phyloP scores from a whole-genome alignment of 1,139 yeast species.

The Maudiozyma humilis region DNA sequence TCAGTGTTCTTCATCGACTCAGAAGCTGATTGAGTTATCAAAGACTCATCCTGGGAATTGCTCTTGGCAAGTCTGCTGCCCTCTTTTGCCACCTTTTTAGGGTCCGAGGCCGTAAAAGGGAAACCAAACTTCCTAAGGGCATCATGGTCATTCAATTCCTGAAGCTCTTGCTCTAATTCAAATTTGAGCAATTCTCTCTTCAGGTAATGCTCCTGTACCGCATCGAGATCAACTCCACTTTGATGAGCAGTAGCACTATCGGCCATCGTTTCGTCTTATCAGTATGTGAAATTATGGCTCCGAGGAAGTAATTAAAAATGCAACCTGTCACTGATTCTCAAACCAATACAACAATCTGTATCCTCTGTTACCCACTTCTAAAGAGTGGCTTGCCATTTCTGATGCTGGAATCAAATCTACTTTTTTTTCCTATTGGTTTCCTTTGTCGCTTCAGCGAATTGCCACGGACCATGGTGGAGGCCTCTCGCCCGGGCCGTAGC shows the following conservation, averaged over 20 bases:
- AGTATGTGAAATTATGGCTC: background rate
- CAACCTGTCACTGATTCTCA: no score
- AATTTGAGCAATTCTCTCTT: conserved; percentile 67
- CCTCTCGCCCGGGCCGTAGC: background rate
- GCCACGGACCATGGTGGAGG: background rate
- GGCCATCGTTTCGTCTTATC: background rate
- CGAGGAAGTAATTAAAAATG: background rate
- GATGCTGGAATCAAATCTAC: background rate
- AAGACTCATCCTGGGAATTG: background rate
- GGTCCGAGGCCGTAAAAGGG: conserved; percentile 49
- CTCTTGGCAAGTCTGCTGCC: background rate
- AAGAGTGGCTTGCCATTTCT: background rate
- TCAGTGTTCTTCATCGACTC: no score
- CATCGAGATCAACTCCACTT: conserved; percentile 29
- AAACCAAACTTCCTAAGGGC: conserved; percentile 62
- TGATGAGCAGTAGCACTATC: background rate
- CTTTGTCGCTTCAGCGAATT: background rate
- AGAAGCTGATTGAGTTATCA: conserved; percentile 2
- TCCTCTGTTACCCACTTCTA: no score
- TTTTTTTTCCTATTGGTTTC: background rate
- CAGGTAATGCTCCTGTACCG: conserved; percentile 72
- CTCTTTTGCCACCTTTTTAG: conserved; percentile 12
- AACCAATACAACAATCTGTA: background rate
- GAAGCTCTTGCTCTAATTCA: conserved; percentile 56
- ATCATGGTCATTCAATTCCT: conserved; percentile 45